Percentiles rank a stretch among this genome's conserved stretches.
phyloP scores from a whole-genome alignment of 345 rosid species.

The Trapa incisa region DNA sequence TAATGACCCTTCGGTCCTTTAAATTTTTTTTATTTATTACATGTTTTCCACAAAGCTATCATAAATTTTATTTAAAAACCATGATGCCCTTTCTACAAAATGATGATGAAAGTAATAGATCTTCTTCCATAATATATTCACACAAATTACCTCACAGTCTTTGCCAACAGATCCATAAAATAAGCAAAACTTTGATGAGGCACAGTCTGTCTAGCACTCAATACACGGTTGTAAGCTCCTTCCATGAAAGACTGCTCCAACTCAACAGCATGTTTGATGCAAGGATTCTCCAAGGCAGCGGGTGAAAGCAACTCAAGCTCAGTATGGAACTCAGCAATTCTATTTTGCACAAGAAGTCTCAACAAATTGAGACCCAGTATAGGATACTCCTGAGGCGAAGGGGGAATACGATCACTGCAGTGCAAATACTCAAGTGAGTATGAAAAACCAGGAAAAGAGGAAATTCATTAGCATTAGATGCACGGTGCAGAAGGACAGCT shows the following conservation, averaged over 20 bases:
- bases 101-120: not conserved
- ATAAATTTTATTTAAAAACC: not conserved
- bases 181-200: constrained; percentile 81
- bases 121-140: not conserved
- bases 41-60: not conserved
- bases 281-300: constrained; percentile 65
- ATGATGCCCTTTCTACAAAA: not conserved
- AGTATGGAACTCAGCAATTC: constrained; percentile 97
- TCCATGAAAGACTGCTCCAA: constrained; percentile 99
- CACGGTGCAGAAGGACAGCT: not conserved
- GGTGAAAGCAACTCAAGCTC: constrained; percentile 80
- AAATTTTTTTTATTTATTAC: not conserved
- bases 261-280: constrained; percentile 94
- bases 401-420: constrained; percentile 49
- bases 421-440: not conserved
- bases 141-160: constrained; percentile 69
- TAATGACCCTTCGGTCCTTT: not conserved
- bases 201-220: constrained; percentile 81
- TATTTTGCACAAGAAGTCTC: constrained; percentile 84
- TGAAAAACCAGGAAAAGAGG: not conserved
- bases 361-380: constrained; percentile 88
- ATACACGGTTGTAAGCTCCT: constrained; percentile 90
- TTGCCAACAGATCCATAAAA: constrained; percentile 97
- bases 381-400: constrained; percentile 70
- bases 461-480: not conserved